Base-by-base conservation (phyloP, 495 filamentous ascomycete genomes). In the Penicillium fimorum region DNA sequence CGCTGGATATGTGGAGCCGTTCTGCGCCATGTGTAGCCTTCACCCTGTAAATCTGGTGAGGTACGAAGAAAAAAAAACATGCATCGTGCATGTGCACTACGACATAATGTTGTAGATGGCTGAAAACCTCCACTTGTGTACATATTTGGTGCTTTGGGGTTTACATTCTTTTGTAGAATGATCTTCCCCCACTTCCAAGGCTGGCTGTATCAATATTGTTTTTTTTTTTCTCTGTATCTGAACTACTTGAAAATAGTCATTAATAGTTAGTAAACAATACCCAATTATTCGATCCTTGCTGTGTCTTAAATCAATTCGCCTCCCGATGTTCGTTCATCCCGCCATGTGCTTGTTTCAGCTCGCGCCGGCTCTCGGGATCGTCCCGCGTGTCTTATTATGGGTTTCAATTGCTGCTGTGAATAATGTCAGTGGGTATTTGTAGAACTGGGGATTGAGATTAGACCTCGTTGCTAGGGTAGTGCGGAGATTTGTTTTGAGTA, bases 261-360 rank as follows among this genome's bases (percentile, higher is more conserved):
- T 8, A 6, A 41, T 18, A 51, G 35, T 40, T 10, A 18, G 12
- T 18, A 40, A 27, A 41, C 17, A 41, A 9, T 41, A 5, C 9
- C 15, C 35, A 41, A 18, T 41, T 27, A 29, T 30, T n/a, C 29
- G 0, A n/a, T 37, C 46, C 47, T 25, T 37, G n/a, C 47, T 49
- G 20, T 22, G 24, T 27, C 47, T 24, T 9, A 17, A 30, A 20
- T 32, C 13, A 13, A 8, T 17, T 13, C 24, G 22, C 24, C 2
- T 0, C n/a, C 30, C 5, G 17, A n/a, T 32, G 12, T 32, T 30
- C 9, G 15, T 20, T 35, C 2, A 22, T 24, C 47, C 47, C n/a
- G 30, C 47, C 47, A 38, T 50, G 47, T 50, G 47, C 29, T 22
- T 50, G 33, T 50, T 38, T n/a, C 18, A 13, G 5, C 7, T 22